Evolutionary conservation across 1,284 basidiomycete genomes (phyloP), one percentile per base, ranked within the genome.

Genomic region (Xanthoconium separans): DNA sequence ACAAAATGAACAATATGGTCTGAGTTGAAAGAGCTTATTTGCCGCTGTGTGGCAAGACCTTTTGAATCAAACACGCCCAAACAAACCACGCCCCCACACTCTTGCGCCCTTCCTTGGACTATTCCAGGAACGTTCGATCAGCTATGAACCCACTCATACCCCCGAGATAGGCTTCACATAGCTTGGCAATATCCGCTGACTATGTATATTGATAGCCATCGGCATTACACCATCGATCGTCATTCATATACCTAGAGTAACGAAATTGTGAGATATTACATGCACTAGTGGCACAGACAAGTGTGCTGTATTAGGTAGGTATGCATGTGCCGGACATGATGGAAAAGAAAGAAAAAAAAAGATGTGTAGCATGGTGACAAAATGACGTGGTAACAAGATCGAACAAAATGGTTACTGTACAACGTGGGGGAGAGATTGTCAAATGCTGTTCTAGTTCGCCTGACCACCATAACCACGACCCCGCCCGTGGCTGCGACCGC

Each of bases 41-140:
- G 70, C 50, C 51, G 30, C n/a, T 61, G 58, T 68, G 61, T 70
- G 31, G 54, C 65, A 69, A 58, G 10, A 50, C 46, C 66, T 37
- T 68, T 55, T 49, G 31, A 57, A 62, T 67, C 37, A 68, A 68
- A 68, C 51, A 67, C 3, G 10, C 10, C 6, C 31, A 71, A 68
- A 72, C 34, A 71, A 54, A 5, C 31, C 54, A 64, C 56, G 47
- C 39, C 39, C 18, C 60, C 42, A 37, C 30, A 37, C 42, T 29
- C 47, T 50, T 50, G 47, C 44, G 30, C 36, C 24, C 9, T 20
- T n/a, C 37, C 18, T 50, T 15, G 6, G 8, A 4, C 27, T 20
- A 15, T 37, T 18, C 36, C 36, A 39, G 37, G 37, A 18, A 22
- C 20, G n/a, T 13, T 20, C 20, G n/a, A 10, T 18, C 18, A 8